Evolutionary conservation across 768 basidiomycete genomes (phyloP).

Genomic region (Rubroboletus satanas): DNA sequence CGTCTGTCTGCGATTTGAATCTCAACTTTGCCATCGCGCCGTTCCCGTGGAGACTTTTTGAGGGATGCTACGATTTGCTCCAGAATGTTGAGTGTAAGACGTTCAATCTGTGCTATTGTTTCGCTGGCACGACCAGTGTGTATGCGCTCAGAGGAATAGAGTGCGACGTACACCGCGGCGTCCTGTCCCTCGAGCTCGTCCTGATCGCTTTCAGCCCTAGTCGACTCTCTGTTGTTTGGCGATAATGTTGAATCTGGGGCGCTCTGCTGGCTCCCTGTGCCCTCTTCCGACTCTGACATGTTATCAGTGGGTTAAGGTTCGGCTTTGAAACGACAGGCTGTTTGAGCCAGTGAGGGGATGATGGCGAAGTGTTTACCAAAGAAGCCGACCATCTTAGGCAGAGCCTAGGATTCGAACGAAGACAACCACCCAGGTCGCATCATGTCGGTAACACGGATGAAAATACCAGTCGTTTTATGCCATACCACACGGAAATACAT

Average conservation of each 20-base stretch:
- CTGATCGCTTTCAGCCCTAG: conserved; percentile 4
- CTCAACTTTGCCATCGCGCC: conserved; percentile 24
- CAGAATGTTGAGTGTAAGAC: conserved; percentile 28
- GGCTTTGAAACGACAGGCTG: neutral
- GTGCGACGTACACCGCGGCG: conserved; percentile 5
- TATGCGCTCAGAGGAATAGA: neutral
- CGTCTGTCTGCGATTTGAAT: conserved; percentile 36
- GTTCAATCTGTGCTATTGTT: conserved; percentile 28
- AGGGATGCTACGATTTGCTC: conserved; percentile 28
- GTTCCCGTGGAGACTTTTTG: conserved; percentile 3
- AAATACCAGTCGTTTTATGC: neutral
- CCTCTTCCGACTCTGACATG: neutral
- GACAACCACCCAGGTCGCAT: neutral
- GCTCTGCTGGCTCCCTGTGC: neutral
- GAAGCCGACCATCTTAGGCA: neutral
- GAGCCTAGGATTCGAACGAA: neutral
- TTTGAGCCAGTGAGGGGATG: neutral
- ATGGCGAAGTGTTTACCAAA: neutral
- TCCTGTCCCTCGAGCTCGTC: conserved; percentile 12
- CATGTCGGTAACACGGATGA: neutral
- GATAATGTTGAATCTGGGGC: neutral
- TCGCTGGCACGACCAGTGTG: conserved; percentile 15
- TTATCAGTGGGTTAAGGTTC: neutral
- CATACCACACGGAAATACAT: conserved; percentile 14
- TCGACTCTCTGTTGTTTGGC: neutral